Evolutionary conservation across 768 basidiomycete species (phyloP).

Genomic region (Sarcomyxa edulis): DNA sequence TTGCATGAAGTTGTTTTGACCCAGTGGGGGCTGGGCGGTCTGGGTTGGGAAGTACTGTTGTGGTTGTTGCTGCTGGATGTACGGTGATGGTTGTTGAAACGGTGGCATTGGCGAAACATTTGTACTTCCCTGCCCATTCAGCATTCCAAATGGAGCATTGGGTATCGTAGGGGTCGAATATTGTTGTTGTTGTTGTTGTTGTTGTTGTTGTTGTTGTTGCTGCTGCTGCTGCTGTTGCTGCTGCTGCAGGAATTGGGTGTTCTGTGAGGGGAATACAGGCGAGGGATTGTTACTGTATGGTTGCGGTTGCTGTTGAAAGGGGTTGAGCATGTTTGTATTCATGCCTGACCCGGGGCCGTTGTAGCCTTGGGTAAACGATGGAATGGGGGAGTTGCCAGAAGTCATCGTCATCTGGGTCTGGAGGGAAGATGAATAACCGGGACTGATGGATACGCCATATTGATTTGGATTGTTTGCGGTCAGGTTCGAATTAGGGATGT

Average conservation of each 20-base stretch:
- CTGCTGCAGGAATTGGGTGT: neutral
- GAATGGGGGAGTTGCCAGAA: too few relatives aligned
- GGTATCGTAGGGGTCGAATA: too few relatives aligned
- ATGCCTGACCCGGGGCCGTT: neutral
- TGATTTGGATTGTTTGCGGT: neutral
- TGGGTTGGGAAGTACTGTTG: neutral
- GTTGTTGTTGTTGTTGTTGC: neutral
- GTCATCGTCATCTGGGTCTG: neutral
- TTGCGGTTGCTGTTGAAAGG: neutral
- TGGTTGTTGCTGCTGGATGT: neutral
- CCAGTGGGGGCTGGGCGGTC: too few relatives aligned
- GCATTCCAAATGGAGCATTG: too few relatives aligned
- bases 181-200: conserved; percentile 1
- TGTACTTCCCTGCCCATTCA: too few relatives aligned
- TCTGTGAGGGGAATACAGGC: neutral
- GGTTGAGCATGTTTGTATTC: neutral
- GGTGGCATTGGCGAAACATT: neutral
- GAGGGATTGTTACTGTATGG: neutral
- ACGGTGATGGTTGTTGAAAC: neutral
- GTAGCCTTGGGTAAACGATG: neutral
- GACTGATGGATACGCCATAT: too few relatives aligned
- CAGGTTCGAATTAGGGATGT: neutral
- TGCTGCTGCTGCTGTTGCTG: conserved; percentile 1
- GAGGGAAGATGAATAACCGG: neutral
- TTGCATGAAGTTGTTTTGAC: too few relatives aligned